A percentile compares a stretch with the other conserved stretches of the same genome.
These are phyloP conservation scores for Lactifluus piperatus DNA, from an alignment of 768 basidiomycete genomes.

Conservation along the genomic window DNA sequence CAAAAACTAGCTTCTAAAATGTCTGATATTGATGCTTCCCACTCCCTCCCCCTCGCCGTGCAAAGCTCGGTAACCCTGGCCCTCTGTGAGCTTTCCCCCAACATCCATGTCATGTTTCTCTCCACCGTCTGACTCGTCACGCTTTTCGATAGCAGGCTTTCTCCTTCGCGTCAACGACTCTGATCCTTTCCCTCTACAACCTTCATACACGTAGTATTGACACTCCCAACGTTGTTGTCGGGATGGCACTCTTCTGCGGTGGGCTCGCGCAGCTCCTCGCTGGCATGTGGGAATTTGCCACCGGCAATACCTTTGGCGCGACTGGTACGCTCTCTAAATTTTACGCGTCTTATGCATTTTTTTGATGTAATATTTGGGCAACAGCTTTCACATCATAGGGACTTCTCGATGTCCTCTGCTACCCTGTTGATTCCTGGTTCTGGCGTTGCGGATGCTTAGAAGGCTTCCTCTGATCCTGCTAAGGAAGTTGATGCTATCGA, in stretches of 20 bases:
- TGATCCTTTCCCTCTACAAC: slow-evolving; percentile 74
- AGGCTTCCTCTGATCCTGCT: neutral
- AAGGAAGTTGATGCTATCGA: slow-evolving; percentile 55
- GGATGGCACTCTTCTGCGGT: slow-evolving; percentile 81
- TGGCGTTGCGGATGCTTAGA: slow-evolving; percentile 52
- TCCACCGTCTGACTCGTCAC: slow-evolving; percentile 23
- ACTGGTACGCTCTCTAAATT: slow-evolving; percentile 42
- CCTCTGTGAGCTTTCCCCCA: slow-evolving; percentile 38
- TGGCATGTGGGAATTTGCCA: slow-evolving; percentile 65
- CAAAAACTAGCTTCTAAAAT: slow-evolving; percentile 12
- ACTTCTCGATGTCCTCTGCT: slow-evolving; percentile 83
- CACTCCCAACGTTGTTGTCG: slow-evolving; percentile 64
- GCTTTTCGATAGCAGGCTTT: slow-evolving; percentile 66
- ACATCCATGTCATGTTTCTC: too few relatives aligned
- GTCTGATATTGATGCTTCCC: slow-evolving; percentile 1
- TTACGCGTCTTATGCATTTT: neutral
- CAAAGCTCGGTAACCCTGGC: slow-evolving; percentile 23
- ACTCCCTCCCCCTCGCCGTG: neutral
- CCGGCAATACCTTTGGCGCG: slow-evolving; percentile 62
- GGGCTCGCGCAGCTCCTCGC: slow-evolving; percentile 81
- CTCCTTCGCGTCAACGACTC: slow-evolving; percentile 77
- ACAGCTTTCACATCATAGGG: slow-evolving; percentile 76
- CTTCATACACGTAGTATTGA: slow-evolving; percentile 43
- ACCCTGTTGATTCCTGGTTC: slow-evolving; percentile 61
- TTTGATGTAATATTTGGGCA: neutral